Percentiles rank a stretch among this genome's conserved stretches.
Evolutionary conservation across 2,329 filamentous ascomycete genomes (phyloP).

Genomic region (Penicillium occitanis): DNA sequence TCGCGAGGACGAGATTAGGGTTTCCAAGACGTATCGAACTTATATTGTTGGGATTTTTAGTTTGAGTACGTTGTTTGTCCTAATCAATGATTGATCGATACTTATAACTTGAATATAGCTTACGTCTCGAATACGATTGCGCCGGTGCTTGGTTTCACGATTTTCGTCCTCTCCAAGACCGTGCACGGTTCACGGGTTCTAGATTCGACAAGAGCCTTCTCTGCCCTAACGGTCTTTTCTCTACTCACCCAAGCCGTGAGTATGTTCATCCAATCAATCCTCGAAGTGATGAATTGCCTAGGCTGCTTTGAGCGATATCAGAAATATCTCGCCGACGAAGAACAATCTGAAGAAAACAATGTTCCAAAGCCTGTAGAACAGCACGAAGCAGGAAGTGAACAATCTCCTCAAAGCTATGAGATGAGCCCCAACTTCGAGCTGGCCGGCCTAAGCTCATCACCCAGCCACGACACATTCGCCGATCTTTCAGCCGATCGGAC

Average conservation of each 20-base stretch:
- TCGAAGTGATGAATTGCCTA: background rate
- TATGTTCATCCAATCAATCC: background rate
- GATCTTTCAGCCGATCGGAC: background rate
- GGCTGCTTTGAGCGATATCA: constrained; percentile 3
- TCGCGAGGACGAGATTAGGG: background rate
- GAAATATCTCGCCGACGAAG: background rate
- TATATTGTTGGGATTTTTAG: background rate
- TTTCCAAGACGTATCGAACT: background rate
- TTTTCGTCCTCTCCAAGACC: background rate
- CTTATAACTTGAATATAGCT: background rate
- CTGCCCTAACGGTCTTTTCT: background rate
- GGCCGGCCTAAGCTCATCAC: background rate
- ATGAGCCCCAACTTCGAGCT: background rate
- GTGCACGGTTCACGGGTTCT: background rate
- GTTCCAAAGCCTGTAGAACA: background rate
- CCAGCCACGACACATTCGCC: background rate
- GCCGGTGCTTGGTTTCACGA: background rate
- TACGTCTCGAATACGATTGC: constrained; percentile 1
- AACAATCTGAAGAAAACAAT: background rate
- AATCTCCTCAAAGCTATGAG: background rate
- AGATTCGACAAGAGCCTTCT: background rate
- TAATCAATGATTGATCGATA: too few relatives aligned
- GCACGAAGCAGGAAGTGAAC: background rate
- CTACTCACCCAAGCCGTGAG: background rate
- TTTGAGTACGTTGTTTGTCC: background rate